Evolutionary conservation across 2,329 filamentous ascomycete genomes (phyloP).

Genomic region (Colletotrichum salicis): DNA sequence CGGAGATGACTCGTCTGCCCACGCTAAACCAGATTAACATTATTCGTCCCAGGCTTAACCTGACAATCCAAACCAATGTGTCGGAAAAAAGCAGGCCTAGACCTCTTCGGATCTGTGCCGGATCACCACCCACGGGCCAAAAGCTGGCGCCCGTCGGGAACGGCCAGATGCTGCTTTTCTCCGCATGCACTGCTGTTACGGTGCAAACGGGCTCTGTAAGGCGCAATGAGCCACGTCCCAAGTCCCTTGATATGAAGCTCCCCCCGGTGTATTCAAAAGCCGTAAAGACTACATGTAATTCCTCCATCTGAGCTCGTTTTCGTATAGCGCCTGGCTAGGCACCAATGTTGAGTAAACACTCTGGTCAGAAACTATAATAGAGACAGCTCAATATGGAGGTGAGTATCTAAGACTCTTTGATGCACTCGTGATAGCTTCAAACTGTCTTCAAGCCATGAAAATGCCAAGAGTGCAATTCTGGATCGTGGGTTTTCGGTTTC

Average conservation of each 20-base stretch:
- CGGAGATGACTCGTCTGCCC: background rate
- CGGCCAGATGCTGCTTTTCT: too few relatives aligned
- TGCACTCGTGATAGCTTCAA: background rate
- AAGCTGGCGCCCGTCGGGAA: background rate
- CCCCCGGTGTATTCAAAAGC: background rate
- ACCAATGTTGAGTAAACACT: background rate
- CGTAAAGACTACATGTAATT: background rate
- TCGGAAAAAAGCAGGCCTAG: background rate
- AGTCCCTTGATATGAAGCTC: background rate
- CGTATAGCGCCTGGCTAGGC: background rate
- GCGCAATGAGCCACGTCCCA: background rate
- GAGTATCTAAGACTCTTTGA: background rate
- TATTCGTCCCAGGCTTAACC: background rate
- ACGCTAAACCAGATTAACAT: slow-evolving; percentile 12
- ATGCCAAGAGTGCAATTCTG: background rate
- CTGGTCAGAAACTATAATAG: background rate
- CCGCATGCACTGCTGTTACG: too few relatives aligned
- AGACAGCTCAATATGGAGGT: background rate
- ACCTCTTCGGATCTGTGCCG: slow-evolving; percentile 1
- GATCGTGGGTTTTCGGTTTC: background rate
- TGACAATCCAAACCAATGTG: background rate
- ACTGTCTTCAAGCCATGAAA: background rate
- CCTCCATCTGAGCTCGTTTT: background rate
- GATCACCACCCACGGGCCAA: background rate
- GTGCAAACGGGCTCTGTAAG: background rate